A percentile compares a stretch with the other conserved stretches of the same genome.
Evolutionary conservation across 805 yeast species (phyloP).

Genomic region (Monosporozyma servazzii): DNA sequence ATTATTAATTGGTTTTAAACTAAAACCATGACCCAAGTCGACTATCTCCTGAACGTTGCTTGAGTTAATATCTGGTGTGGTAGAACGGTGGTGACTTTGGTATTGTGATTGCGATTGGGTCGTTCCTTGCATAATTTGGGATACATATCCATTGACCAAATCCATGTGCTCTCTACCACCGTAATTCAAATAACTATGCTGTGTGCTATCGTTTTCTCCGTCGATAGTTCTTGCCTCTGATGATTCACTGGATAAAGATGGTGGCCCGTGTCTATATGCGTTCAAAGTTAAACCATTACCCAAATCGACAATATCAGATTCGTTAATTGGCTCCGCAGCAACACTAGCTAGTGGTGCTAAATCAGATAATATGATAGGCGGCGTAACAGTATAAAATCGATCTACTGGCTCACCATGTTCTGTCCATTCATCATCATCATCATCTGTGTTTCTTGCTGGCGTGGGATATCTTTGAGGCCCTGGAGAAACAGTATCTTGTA

Average conservation of each 20-base stretch:
- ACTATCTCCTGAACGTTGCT: constrained; percentile 8
- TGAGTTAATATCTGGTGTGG: not conserved
- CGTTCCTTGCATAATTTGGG: constrained; percentile 18
- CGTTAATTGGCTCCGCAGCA: not conserved
- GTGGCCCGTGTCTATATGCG: constrained; percentile 31
- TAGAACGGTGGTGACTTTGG: not conserved
- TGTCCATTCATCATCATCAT: not conserved
- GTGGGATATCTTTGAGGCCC: not conserved
- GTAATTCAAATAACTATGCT: not conserved
- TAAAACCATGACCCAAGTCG: constrained; percentile 28
- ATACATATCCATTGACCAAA: constrained; percentile 23
- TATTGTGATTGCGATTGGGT: constrained; percentile 1
- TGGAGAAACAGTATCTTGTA: not conserved
- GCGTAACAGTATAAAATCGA: not conserved
- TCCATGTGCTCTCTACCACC: constrained; percentile 11
- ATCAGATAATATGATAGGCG: not conserved
- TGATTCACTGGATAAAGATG: constrained; percentile 31
- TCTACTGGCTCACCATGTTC: not conserved
- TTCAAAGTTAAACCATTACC: constrained; percentile 31
- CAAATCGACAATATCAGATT: constrained; percentile 21
- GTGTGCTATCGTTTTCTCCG: not conserved
- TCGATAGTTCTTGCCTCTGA: not conserved
- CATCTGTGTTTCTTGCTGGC: not conserved
- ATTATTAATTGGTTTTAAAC: constrained; percentile 27
- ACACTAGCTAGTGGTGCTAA: not conserved